A percentile compares a stretch with the other conserved stretches of the same genome.
Conservation (phyloP, 495 filamentous ascomycete genomes). For the Aspergillus nanangensis region DNA sequence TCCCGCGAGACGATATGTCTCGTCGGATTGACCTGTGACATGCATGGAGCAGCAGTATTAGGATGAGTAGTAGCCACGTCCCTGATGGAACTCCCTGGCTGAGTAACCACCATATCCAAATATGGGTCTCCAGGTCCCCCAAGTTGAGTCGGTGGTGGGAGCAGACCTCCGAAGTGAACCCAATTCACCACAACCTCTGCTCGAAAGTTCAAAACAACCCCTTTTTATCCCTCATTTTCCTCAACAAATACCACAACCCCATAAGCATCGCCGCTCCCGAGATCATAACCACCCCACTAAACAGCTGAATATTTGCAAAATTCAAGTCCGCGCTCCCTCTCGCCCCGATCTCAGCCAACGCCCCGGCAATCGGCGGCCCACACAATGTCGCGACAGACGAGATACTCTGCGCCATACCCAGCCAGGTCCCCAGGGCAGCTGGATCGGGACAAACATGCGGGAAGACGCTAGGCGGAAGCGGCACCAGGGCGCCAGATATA, state of each 20-base stretch:
- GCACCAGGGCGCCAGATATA: conserved; percentile 63
- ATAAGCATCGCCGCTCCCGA: conserved; percentile 13
- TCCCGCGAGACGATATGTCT: no score
- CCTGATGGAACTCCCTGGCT: no score
- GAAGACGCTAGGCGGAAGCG: conserved; percentile 53
- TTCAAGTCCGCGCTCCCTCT: conserved; percentile 18
- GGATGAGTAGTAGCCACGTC: no score
- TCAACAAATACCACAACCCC: conserved; percentile 17
- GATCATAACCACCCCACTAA: conserved; percentile 20
- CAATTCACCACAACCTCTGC: no score
- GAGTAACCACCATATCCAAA: no score
- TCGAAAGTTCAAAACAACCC: conserved; percentile 21
- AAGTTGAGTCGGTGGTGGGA: no score
- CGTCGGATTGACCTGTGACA: no score
- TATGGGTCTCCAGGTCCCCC: no score
- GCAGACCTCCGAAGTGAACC: no score
- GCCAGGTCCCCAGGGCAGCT: conserved; percentile 55
- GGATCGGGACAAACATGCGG: conserved; percentile 60
- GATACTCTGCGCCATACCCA: conserved; percentile 72
- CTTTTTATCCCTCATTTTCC: conserved; percentile 15
- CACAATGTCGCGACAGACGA: conserved; percentile 62
- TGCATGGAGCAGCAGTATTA: no score
- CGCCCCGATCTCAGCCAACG: conserved; percentile 26
- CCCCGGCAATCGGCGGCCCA: conserved; percentile 64
- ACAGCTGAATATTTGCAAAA: conserved; percentile 20